phyloP scores from a whole-genome alignment of 495 filamentous ascomycete genomes.

The Talaromyces liani region DNA sequence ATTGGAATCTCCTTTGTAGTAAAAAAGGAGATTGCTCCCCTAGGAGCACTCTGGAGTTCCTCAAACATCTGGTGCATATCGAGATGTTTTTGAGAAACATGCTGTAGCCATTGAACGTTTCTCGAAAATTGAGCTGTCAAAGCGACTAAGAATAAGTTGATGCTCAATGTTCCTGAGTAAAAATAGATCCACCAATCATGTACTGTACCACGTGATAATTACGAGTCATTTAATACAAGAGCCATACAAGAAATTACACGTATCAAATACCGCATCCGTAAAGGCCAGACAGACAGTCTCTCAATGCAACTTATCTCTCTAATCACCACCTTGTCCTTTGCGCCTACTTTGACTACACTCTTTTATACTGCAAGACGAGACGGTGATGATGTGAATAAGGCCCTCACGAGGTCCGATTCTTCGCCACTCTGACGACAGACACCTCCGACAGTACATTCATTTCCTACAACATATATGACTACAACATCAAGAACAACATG shows the following conservation, averaged over 20 bases:
- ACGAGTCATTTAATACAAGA: not conserved
- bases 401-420: not conserved
- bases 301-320: not conserved
- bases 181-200: conserved; percentile 4
- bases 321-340: not conserved
- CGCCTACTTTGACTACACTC: not conserved
- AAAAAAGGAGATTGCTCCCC: not conserved
- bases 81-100: not conserved
- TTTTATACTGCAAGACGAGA: not conserved
- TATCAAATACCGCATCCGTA: conserved; percentile 1
- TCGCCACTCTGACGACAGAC: conserved; percentile 3
- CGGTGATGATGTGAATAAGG: conserved; percentile 1
- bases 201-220: not conserved
- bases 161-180: not conserved
- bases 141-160: not conserved
- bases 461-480: not conserved
- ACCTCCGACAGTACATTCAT: not conserved
- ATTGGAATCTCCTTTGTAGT: conserved; percentile 4
- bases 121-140: not conserved
- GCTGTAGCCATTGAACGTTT: not conserved
- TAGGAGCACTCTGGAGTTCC: not conserved
- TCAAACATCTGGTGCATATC: conserved; percentile 5
- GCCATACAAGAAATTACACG: conserved; percentile 6
- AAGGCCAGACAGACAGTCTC: not conserved
- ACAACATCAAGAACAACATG: not conserved